Evolutionary conservation across 2,329 filamentous ascomycete genomes (phyloP), one percentile per base, ranked within the genome.

Genomic region (Fusarium mundagurra): DNA sequence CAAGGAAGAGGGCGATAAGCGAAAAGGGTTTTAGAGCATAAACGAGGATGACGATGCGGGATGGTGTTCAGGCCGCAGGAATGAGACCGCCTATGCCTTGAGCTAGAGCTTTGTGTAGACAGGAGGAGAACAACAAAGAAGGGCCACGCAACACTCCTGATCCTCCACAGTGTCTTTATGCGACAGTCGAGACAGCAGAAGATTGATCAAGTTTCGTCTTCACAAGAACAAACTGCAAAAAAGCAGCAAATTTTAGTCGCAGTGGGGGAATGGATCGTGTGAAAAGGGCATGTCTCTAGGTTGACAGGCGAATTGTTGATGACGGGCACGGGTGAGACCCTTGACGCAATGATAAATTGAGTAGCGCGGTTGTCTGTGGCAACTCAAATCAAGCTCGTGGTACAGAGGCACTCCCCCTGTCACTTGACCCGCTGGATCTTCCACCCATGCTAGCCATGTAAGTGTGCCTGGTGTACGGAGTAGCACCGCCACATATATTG

Each of bases 311-410:
- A 69, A 69, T 67, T 78, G 74, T 77, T 77, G 76, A 78, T 77
- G 74, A 71, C 65, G 55, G 54, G 64, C 36, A 36, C 45, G 54
- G 54, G 55, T 61, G 72, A 67, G 71, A 78, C 75, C 77, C 78
- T 80, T 81, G 81, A 81, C 80, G 80, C 79, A 81, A 78, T 77
- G 63, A 74, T 67, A 61, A 69, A 51, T 51, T 60, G 57, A 71
- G 33, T 78, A 80, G 79, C 74, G 74, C 74, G 73, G 81, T 82
- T 83, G 80, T 84, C 82, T 82, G 83, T 83, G 82, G 83, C 82
- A 84, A 84, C 82, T 76, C 70, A 64, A 76, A 70, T 59, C 66
- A 72, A 60, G 63, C 50, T 65, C 50, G 55, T 24, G 61, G 31
- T 27, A 36, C 31, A 36, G 50, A 36, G 33, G 50, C 33, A 64